Evolutionary conservation across 2,329 filamentous ascomycete genomes (phyloP).

Genomic region (Ceratocystis ficicola): DNA sequence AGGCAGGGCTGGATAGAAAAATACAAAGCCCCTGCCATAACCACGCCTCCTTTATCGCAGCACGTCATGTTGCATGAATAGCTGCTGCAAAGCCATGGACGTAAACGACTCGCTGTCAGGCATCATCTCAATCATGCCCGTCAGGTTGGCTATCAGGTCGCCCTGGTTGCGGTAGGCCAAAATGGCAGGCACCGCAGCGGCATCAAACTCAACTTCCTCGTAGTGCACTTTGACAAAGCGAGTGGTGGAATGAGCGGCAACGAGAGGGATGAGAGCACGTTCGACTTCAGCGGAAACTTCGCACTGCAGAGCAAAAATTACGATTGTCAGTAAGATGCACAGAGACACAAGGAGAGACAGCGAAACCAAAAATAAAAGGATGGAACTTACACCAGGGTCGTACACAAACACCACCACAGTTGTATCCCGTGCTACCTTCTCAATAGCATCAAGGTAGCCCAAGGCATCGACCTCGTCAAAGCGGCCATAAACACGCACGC

Average conservation of each 20-base stretch:
- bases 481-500: constrained; percentile 62
- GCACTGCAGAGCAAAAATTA: constrained; percentile 43
- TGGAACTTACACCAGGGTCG: constrained; percentile 59
- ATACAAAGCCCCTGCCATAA: not conserved
- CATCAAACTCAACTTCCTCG: constrained; percentile 87
- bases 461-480: constrained; percentile 76
- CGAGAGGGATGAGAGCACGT: constrained; percentile 61
- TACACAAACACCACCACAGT: constrained; percentile 89
- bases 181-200: constrained; percentile 73
- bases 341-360: not conserved
- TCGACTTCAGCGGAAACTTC: constrained; percentile 69
- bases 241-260: constrained; percentile 54
- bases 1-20: not conserved
- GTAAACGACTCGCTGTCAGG: constrained; percentile 54
- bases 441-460: constrained; percentile 91
- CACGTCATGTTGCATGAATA: constrained; percentile 43
- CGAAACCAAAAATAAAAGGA: not conserved
- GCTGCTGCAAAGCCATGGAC: constrained; percentile 39
- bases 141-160: constrained; percentile 80
- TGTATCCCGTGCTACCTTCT: constrained; percentile 70
- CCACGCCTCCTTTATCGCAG: constrained; percentile 26
- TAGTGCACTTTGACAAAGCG: constrained; percentile 88
- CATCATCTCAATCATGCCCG: constrained; percentile 76
- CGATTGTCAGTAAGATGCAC: constrained; percentile 7
- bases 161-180: constrained; percentile 78